These are phyloP conservation scores for Hymenoscyphus infarciens DNA, from an alignment of 2,329 filamentous ascomycete genomes.

Conservation along the genomic window DNA sequence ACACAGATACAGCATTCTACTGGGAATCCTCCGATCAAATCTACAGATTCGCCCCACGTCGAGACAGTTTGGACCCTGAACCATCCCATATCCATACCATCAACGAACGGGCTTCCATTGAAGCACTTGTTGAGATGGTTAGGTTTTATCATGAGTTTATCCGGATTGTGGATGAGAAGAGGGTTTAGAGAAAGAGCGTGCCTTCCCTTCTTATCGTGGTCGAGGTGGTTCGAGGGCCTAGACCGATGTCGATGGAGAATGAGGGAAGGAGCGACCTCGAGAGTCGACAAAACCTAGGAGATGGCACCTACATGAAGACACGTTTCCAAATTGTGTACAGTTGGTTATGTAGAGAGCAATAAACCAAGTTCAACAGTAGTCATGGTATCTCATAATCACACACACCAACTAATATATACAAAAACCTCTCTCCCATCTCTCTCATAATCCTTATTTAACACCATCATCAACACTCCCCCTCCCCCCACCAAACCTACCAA, in stretches of 20 bases:
- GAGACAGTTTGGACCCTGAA: neutral
- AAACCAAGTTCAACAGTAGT: too few species aligned
- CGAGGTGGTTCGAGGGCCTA: too few species aligned
- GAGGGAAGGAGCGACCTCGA: too few species aligned
- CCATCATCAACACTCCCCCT: constrained; percentile 27
- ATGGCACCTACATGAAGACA: too few species aligned
- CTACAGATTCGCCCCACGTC: constrained; percentile 36
- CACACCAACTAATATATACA: neutral
- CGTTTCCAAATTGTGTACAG: too few species aligned
- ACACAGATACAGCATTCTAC: constrained; percentile 29
- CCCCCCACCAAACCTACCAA: constrained; percentile 49
- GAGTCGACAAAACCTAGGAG: too few species aligned
- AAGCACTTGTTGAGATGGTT: neutral
- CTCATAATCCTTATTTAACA: constrained; percentile 13
- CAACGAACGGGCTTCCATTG: neutral
- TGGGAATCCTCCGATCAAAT: constrained; percentile 38
- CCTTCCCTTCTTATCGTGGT: too few species aligned
- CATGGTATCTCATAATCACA: too few species aligned
- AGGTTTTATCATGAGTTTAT: constrained; percentile 1
- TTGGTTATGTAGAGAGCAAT: too few species aligned
- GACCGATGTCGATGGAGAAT: too few species aligned
- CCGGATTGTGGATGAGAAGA: constrained; percentile 2
- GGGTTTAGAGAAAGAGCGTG: neutral
- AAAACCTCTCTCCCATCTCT: neutral
- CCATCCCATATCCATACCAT: neutral